Conservation (phyloP, 2,329 filamentous ascomycete species). For the Epichloe aotearoae region DNA sequence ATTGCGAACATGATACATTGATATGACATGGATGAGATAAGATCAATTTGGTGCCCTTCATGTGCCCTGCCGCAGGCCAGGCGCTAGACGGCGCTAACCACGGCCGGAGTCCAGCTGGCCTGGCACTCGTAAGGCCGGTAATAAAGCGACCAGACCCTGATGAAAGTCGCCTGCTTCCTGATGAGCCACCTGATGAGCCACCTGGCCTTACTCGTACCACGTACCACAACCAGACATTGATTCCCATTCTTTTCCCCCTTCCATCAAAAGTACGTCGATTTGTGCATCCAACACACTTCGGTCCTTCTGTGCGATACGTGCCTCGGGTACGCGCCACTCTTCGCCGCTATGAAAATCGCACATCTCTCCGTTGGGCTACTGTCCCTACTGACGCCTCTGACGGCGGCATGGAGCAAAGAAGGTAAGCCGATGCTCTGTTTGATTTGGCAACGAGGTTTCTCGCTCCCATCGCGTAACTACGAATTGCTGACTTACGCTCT, state of each 20-base stretch:
- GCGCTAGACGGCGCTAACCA: no score
- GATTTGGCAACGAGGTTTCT: no score
- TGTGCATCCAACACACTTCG: slow-evolving; percentile 1
- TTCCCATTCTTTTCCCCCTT: background rate
- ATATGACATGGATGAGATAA: no score
- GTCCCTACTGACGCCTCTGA: slow-evolving; percentile 51
- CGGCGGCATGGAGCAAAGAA: slow-evolving; percentile 76
- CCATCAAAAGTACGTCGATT: background rate
- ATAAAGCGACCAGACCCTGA: background rate
- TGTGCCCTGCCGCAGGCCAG: no score
- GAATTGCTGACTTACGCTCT: background rate
- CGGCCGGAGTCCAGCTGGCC: no score
- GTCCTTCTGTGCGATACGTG: background rate
- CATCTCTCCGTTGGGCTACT: slow-evolving; percentile 56
- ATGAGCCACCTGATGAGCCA: slow-evolving; percentile 7
- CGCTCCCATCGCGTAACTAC: background rate
- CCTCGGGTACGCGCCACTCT: background rate
- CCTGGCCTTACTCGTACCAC: slow-evolving; percentile 7
- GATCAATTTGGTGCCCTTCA: no score
- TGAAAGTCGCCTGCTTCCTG: slow-evolving; percentile 1
- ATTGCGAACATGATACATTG: no score
- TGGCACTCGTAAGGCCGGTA: background rate
- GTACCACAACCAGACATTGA: background rate
- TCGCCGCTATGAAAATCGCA: slow-evolving; percentile 51
- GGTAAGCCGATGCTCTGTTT: slow-evolving; percentile 32